Evolutionary conservation across 164 flowering plant species (phyloP).

Genomic region (Cinnamomum chago): DNA sequence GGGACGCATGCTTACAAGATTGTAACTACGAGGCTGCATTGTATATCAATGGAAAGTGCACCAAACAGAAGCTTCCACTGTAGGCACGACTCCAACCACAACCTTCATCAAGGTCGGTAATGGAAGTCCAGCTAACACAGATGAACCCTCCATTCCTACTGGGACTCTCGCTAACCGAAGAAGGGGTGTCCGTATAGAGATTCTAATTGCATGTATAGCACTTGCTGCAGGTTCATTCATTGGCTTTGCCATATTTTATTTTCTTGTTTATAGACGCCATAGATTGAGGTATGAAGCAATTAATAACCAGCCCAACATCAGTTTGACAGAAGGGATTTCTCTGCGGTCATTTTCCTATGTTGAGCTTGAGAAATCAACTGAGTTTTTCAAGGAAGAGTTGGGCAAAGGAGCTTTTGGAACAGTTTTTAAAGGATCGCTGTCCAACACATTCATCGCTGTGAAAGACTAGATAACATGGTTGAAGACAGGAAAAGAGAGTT

Average conservation of each 20-base stretch:
- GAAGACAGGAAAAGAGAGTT: slow-evolving; percentile 23
- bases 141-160: background rate
- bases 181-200: background rate
- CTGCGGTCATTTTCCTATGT: slow-evolving; percentile 6
- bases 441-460: slow-evolving; percentile 4
- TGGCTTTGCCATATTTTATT: background rate
- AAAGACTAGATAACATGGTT: slow-evolving; percentile 10
- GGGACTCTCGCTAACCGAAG: background rate
- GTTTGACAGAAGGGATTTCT: slow-evolving; percentile 2
- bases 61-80: slow-evolving; percentile 26
- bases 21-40: slow-evolving; percentile 32
- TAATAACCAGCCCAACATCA: background rate
- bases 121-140: background rate
- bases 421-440: slow-evolving; percentile 13
- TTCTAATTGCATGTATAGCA: no score
- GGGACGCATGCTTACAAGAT: slow-evolving; percentile 30
- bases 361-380: slow-evolving; percentile 13
- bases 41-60: slow-evolving; percentile 10
- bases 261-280: slow-evolving; percentile 1
- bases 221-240: no score
- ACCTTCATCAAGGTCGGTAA: slow-evolving; percentile 3
- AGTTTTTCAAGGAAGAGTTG: slow-evolving; percentile 12
- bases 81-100: background rate
- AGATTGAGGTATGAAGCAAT: background rate
- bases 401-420: slow-evolving; percentile 15